Evolutionary conservation across 371 early-diverging fungal genomes (phyloP).

Genomic region (Syncephalis fuscata): DNA sequence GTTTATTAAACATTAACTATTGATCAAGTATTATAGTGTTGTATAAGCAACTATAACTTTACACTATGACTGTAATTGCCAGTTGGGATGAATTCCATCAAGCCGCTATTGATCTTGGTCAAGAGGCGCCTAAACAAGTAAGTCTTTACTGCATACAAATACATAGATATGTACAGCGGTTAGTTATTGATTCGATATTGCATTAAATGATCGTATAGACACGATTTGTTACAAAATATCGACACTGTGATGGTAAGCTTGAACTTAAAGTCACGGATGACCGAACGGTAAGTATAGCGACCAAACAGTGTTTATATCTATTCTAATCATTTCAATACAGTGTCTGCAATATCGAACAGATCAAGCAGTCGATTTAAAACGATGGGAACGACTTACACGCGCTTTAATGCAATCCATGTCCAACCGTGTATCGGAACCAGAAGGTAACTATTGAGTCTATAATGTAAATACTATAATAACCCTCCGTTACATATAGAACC

Average conservation of each 20-base stretch:
- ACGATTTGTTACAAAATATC: slow-evolving; percentile 48
- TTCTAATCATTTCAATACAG: too few relatives aligned
- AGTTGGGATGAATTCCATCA: slow-evolving; percentile 59
- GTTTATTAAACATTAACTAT: too few relatives aligned
- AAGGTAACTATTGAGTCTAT: too few relatives aligned
- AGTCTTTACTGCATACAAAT: not conserved
- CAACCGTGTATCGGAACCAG: slow-evolving; percentile 10
- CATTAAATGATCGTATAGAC: slow-evolving; percentile 19
- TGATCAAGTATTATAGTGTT: too few relatives aligned
- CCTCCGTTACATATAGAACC: too few relatives aligned
- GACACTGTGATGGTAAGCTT: slow-evolving; percentile 51
- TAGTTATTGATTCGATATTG: not conserved
- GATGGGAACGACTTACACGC: slow-evolving; percentile 43
- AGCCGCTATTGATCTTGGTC: slow-evolving; percentile 52
- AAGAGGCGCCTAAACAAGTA: slow-evolving; percentile 37
- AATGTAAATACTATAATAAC: too few relatives aligned
- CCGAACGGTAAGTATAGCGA: slow-evolving; percentile 22
- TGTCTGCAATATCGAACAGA: slow-evolving; percentile 46
- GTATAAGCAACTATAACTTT: too few relatives aligned
- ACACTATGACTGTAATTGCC: slow-evolving; percentile 25
- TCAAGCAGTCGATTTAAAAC: slow-evolving; percentile 46
- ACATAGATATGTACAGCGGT: too few relatives aligned
- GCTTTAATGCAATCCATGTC: slow-evolving; percentile 51
- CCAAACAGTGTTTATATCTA: too few relatives aligned
- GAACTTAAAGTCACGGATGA: slow-evolving; percentile 57